Conservation (phyloP, 352 stramenopile genomes). For the Phytophthora pinifolia region DNA sequence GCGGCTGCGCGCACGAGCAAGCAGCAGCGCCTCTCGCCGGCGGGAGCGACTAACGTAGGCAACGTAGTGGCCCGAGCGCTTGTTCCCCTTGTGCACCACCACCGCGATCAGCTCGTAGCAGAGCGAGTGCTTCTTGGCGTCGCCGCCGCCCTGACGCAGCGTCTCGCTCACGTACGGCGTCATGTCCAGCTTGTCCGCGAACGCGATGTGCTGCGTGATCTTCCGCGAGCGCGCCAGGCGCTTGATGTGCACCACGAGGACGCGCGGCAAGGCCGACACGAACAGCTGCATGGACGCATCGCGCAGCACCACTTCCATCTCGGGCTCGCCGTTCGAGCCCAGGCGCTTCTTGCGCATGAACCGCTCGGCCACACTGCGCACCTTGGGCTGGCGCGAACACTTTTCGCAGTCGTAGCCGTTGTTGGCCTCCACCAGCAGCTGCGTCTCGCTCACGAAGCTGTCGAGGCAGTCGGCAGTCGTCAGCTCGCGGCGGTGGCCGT, state of each 20-base stretch:
- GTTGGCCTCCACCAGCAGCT: constrained; percentile 46
- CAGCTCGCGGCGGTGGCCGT: constrained; percentile 17
- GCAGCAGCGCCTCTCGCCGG: constrained; percentile 29
- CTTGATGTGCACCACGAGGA: constrained; percentile 77
- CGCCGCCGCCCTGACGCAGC: constrained; percentile 25
- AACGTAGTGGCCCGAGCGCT: constrained; percentile 68
- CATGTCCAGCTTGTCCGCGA: constrained; percentile 57
- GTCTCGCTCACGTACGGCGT: constrained; percentile 41
- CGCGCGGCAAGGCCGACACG: constrained; percentile 47
- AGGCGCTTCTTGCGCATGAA: constrained; percentile 36
- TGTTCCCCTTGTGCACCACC: constrained; percentile 74
- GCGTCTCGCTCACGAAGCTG: constrained; percentile 49
- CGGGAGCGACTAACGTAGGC: constrained; percentile 67
- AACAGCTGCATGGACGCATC: constrained; percentile 60
- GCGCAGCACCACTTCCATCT: constrained; percentile 38
- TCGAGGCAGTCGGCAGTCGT: constrained; percentile 48
- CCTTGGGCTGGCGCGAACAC: constrained; percentile 47
- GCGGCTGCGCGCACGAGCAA: constrained; percentile 25
- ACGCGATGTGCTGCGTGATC: constrained; percentile 68
- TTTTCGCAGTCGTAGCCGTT: constrained; percentile 78
- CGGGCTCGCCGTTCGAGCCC: constrained; percentile 23
- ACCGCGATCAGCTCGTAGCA: constrained; percentile 69
- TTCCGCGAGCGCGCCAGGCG: constrained; percentile 52
- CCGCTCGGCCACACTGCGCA: constrained; percentile 19
- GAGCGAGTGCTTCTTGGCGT: constrained; percentile 26